Conservation (phyloP, 2,329 filamentous ascomycete genomes). For the Aschersonia sp. region DNA sequence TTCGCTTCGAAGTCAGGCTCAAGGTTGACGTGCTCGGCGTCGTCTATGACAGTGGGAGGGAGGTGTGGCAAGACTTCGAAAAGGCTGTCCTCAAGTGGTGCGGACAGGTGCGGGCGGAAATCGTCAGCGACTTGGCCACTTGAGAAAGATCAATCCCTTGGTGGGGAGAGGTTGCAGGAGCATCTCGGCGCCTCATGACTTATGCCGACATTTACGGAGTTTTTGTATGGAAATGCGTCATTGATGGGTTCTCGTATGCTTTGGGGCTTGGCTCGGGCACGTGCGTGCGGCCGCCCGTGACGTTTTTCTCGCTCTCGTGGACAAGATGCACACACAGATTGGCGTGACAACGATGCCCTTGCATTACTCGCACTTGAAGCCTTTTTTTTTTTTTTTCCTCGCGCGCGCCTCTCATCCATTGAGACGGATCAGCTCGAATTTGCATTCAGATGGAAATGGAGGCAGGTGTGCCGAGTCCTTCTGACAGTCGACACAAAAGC, state of each 20-base stretch:
- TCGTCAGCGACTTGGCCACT: slow-evolving; percentile 47
- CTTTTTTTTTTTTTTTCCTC: neutral
- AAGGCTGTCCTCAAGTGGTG: slow-evolving; percentile 74
- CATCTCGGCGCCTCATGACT: slow-evolving; percentile 4
- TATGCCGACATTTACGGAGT: slow-evolving; percentile 4
- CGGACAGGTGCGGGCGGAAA: slow-evolving; percentile 65
- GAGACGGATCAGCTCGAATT: too few relatives aligned
- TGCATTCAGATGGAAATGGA: neutral
- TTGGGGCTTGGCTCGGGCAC: neutral
- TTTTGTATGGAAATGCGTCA: neutral
- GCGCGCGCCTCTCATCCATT: neutral
- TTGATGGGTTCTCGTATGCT: neutral
- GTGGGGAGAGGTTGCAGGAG: neutral
- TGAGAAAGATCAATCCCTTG: slow-evolving; percentile 4
- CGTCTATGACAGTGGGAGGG: slow-evolving; percentile 56
- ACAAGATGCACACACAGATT: neutral
- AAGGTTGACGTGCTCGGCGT: slow-evolving; percentile 76
- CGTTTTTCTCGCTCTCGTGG: neutral
- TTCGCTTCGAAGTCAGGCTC: slow-evolving; percentile 80
- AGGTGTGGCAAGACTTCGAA: slow-evolving; percentile 73
- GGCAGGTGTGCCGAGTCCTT: neutral
- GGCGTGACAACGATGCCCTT: neutral
- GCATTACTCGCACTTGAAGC: neutral
- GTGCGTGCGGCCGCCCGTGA: neutral
- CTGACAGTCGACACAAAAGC: neutral